These are phyloP conservation scores for Bipolaris sorokiniana DNA, from an alignment of 2,329 filamentous ascomycete genomes.

Conservation along the genomic window DNA sequence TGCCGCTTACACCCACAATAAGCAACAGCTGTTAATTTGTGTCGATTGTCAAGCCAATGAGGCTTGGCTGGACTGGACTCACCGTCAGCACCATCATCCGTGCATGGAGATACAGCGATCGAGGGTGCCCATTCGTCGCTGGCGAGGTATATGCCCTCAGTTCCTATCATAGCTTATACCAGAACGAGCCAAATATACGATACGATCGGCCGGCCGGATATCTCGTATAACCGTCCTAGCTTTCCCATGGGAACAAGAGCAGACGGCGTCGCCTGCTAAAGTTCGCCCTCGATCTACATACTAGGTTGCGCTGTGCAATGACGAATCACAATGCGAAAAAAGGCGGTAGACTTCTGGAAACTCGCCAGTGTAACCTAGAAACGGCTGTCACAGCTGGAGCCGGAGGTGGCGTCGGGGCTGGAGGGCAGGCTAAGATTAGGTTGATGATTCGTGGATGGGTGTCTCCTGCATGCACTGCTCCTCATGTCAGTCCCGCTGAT, in stretches of 20 bases:
- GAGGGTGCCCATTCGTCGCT: conserved; percentile 14
- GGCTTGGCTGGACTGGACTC: conserved; percentile 1
- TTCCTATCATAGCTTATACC: conserved; percentile 4
- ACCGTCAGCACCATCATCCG: conserved; percentile 16
- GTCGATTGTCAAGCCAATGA: conserved; percentile 20
- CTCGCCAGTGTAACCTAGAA: not conserved
- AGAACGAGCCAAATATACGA: conserved; percentile 10
- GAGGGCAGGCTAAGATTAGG: conserved; percentile 25
- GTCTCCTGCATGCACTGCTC: conserved; percentile 23
- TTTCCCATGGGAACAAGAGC: not conserved
- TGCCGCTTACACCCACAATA: conserved; percentile 20
- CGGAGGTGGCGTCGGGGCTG: conserved; percentile 16
- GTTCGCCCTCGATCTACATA: no score
- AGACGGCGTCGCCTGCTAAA: not conserved
- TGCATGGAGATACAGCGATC: conserved; percentile 11
- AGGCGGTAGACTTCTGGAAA: conserved; percentile 2
- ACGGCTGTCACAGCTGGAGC: conserved; percentile 14
- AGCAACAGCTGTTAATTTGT: conserved; percentile 20
- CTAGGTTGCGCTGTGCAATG: not conserved
- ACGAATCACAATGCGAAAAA: not conserved
- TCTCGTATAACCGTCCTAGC: conserved; percentile 12
- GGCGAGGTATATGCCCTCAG: conserved; percentile 5
- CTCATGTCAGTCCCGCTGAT: conserved; percentile 10
- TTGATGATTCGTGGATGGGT: conserved; percentile 17
- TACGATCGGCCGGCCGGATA: conserved; percentile 8